These are phyloP conservation scores for Anisodus tanguticus DNA, from an alignment of 257 asterid species.

Conservation along the genomic window DNA sequence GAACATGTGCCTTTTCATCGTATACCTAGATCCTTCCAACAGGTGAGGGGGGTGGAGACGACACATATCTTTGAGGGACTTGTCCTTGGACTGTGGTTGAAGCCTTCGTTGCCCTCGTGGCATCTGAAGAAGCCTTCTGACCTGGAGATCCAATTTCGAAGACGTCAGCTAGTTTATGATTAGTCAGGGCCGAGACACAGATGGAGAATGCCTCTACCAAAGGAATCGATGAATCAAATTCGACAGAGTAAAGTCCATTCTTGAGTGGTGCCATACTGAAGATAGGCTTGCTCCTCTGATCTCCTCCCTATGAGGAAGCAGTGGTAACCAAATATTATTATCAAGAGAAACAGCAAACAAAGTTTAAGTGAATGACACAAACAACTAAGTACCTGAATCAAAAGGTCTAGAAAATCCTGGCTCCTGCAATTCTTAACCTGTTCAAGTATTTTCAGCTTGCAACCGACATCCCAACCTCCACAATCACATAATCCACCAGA, in stretches of 20 bases:
- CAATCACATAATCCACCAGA: slow-evolving; percentile 92
- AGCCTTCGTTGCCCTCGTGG: slow-evolving; percentile 32
- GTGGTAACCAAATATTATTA: slow-evolving; percentile 6
- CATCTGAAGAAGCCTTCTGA: slow-evolving; percentile 37
- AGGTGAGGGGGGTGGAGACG: slow-evolving; percentile 87
- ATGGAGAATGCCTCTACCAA: slow-evolving; percentile 81
- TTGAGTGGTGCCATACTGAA: slow-evolving; percentile 69
- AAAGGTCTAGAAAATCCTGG: slow-evolving; percentile 54
- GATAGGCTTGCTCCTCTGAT: slow-evolving; percentile 51
- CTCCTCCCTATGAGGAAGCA: slow-evolving; percentile 55
- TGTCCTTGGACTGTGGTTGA: slow-evolving; percentile 43
- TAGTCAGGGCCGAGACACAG: slow-evolving; percentile 68
- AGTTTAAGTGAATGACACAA: neutral
- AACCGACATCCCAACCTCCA: slow-evolving; percentile 99
- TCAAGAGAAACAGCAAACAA: neutral
- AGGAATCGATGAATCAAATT: slow-evolving; percentile 62
- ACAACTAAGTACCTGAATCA: slow-evolving; percentile 56
- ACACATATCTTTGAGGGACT: slow-evolving; percentile 57
- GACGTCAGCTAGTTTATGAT: slow-evolving; percentile 53
- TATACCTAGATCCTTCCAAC: slow-evolving; percentile 72
- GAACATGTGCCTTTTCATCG: slow-evolving; percentile 1
- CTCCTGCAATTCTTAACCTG: slow-evolving; percentile 37
- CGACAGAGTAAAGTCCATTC: slow-evolving; percentile 67
- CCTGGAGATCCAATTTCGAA: slow-evolving; percentile 39
- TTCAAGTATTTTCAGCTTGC: slow-evolving; percentile 80